Evolutionary conservation across 768 basidiomycete species (phyloP), one percentile per base, ranked within the genome.

Genomic region (Podaxis sp.): DNA sequence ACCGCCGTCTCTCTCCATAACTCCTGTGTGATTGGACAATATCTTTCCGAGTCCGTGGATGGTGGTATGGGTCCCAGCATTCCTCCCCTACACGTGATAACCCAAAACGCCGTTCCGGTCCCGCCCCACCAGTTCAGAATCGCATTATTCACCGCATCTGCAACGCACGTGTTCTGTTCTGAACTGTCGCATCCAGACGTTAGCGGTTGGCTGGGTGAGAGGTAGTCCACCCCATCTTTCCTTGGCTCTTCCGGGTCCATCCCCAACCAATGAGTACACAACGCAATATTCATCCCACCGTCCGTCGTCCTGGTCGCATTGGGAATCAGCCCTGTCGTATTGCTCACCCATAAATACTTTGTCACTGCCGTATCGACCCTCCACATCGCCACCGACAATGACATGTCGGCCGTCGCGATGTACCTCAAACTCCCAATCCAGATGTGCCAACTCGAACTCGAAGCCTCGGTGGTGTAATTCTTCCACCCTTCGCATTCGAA

Each of bases 61-160:
- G 50, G 35, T 10, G 59, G 59, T 23, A 66, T 18, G 0, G 67
- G 67, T 1, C 67, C 67, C 9, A 67, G 38, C n/a, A 67, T 61
- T 4, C 63, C 63, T 3, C 67, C 67, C 21, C 67, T 44, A 46
- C 67, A 67, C 10, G 42, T 52, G 9, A 67, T 40, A 14, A 57
- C 57, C 65, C 65, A 66, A 32, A 64, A 58, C n/a, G 67, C 32
- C 3, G 58, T 61, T 9, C 63, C 67, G 7, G 2, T 14, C 6
- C 66, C 65, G 14, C 65, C 67, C 65, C 67, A 67, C 67, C 67
- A 67, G 42, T 38, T 57, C 5, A 67, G 53, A 40, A 67, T 66
- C 3, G 67, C 62, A 23, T 67, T 66, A 25, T 59, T 66, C 27
- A 67, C 67, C 35, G 67, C 62, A 40, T 64, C 65, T 9, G 65